Conservation (phyloP, 2,329 filamentous ascomycete species). For the Tolypocladium guangdongense region DNA sequence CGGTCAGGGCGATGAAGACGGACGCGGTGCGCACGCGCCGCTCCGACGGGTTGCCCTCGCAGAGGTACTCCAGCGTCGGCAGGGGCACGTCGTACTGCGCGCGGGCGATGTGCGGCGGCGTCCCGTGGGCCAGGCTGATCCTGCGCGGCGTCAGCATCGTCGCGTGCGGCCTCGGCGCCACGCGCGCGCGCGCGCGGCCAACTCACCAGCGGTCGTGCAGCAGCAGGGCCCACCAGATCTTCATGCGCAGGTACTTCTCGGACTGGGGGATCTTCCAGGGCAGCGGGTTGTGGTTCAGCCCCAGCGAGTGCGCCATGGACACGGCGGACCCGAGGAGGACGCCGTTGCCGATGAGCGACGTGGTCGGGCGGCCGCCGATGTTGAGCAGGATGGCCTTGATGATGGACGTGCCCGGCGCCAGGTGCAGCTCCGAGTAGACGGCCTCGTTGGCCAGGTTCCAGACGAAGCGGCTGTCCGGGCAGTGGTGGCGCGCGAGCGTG, state of each 20-base stretch:
- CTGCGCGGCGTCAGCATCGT: constrained; percentile 14
- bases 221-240: constrained; percentile 45
- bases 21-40: constrained; percentile 15
- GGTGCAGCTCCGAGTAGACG: constrained; percentile 47
- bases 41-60: constrained; percentile 8
- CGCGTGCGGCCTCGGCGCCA: too few species aligned
- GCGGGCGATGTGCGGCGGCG: constrained; percentile 34
- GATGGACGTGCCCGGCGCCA: constrained; percentile 46
- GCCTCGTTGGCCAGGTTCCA: constrained; percentile 53
- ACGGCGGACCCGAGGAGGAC: constrained; percentile 38
- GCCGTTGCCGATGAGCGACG: constrained; percentile 47
- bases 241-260: constrained; percentile 40
- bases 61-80: constrained; percentile 26
- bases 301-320: constrained; percentile 41
- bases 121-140: constrained; percentile 42
- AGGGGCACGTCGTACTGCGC: constrained; percentile 36
- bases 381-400: constrained; percentile 48
- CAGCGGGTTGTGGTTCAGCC: constrained; percentile 40
- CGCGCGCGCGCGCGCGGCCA: background rate
- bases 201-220: constrained; percentile 44
- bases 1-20: constrained; percentile 33
- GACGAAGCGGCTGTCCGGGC: constrained; percentile 47
- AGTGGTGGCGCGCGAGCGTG: constrained; percentile 30
- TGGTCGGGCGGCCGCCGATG: constrained; percentile 47
- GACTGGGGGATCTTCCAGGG: constrained; percentile 39